A percentile compares a stretch with the other conserved stretches of the same genome.
These are phyloP conservation scores for Trichophaea hybrida DNA, from an alignment of 2,329 filamentous ascomycete species.

Conservation along the genomic window DNA sequence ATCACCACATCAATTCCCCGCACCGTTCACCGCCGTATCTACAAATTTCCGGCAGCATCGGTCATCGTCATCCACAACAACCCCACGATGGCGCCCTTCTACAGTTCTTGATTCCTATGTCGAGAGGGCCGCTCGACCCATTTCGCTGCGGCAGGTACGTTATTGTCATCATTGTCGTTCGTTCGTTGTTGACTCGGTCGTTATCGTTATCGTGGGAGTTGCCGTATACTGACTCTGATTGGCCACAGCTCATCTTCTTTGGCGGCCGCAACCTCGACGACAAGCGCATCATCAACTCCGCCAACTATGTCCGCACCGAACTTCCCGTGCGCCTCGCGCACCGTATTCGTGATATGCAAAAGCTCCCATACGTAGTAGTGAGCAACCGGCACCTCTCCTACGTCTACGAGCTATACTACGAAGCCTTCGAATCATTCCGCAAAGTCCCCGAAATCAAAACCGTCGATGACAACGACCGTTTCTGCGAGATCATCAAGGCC, in stretches of 20 bases:
- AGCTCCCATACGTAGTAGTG: slow-evolving; percentile 85
- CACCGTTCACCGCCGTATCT: not conserved
- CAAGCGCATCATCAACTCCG: slow-evolving; percentile 74
- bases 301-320: slow-evolving; percentile 94
- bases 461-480: slow-evolving; percentile 74
- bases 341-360: slow-evolving; percentile 92
- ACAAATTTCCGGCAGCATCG: not conserved
- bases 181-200: not conserved
- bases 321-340: slow-evolving; percentile 55
- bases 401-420: slow-evolving; percentile 93
- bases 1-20: not conserved
- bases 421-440: slow-evolving; percentile 84
- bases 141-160: slow-evolving; percentile 53
- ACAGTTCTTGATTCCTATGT: slow-evolving; percentile 37
- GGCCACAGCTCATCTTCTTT: slow-evolving; percentile 81
- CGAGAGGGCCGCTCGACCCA: slow-evolving; percentile 78
- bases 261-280: slow-evolving; percentile 76
- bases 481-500: slow-evolving; percentile 65
- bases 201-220: not conserved
- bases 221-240: not conserved
- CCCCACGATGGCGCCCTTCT: slow-evolving; percentile 25
- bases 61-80: not conserved
- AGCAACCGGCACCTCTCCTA: slow-evolving; percentile 89
- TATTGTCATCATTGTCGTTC: not conserved
- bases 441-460: slow-evolving; percentile 70